Percentiles rank a stretch among this genome's conserved stretches.
phyloP scores from a whole-genome alignment of 331 rosid genomes.

The Ulmus americana region DNA sequence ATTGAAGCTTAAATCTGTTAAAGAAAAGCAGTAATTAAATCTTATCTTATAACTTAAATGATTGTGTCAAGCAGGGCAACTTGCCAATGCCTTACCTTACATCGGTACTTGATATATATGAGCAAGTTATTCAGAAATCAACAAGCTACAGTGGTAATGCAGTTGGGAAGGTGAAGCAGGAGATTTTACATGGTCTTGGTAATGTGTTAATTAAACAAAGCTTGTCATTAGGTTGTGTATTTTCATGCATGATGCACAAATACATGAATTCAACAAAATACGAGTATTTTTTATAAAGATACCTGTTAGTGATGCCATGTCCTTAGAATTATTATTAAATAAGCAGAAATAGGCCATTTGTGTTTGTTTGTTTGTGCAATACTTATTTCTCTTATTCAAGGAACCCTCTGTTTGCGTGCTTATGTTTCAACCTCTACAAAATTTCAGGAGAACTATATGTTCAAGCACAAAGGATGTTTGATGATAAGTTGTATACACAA shows the following conservation, averaged over 20 bases:
- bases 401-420: not conserved
- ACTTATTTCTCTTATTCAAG: not conserved
- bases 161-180: conserved; percentile 83
- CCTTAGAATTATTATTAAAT: not conserved
- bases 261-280: conserved; percentile 1
- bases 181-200: conserved; percentile 91
- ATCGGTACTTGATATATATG: conserved; percentile 73
- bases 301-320: not conserved
- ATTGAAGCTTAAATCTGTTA: conserved; percentile 14
- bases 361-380: not conserved
- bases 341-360: not conserved
- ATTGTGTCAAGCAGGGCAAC: conserved; percentile 62
- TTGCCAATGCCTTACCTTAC: conserved; percentile 72
- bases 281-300: not conserved
- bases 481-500: conserved; percentile 57
- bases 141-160: conserved; percentile 52
- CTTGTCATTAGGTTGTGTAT: not conserved
- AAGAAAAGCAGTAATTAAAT: conserved; percentile 20
- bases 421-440: conserved; percentile 11
- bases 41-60: conserved; percentile 27
- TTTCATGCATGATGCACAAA: not conserved
- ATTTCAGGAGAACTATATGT: conserved; percentile 76
- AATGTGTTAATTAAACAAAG: conserved; percentile 37
- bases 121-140: conserved; percentile 67
- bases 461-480: conserved; percentile 80